Base-by-base conservation (phyloP, 2,329 filamentous ascomycete species). In the Botrytis fragariae region DNA sequence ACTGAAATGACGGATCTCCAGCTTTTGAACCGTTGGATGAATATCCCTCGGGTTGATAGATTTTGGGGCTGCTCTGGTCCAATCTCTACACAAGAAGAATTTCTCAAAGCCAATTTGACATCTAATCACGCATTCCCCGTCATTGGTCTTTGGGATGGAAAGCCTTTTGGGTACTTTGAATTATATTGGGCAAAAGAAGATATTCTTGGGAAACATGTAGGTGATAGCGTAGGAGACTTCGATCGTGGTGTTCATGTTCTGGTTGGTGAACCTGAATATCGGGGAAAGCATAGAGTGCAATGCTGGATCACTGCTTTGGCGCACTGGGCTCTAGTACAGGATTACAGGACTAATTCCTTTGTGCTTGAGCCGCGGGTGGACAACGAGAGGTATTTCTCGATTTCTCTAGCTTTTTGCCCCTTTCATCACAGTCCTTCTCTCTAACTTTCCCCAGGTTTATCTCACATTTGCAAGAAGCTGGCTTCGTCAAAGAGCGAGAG, bases 131-230 rank as follows among this genome's bases (percentile, higher is more conserved):
- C 91, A 14, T 97, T 98, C 82, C 96, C 96, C 0, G 94, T 91
- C 0, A 95, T 98, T 74, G 96, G 93, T 0, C 91, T 94, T 81
- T 99, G 95, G 93, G 94, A 98, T 78, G 95, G 94, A 18, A 92
- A 95, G 74, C 95, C 95, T 0, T 99, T 98, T 83, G 96, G 94
- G 0, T 99, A 97, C 81, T 98, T 99, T 81, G 96, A 99, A 84
- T 88, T 99, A 48, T 99, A 99, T 84, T 99, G 96, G 95, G 94
- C 96, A 5, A 97, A 97, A 79, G 96, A 99, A 81, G 96, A 98
- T 79, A 84, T 86, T 0, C 82, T 99, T 0, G 94, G 93, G 0
- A 87, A 86, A 65, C 86, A 93, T 76, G 82, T 97, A n/a, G 87
- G 90, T 81, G 87, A 87, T 35, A 87, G 88, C 5, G 89, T 90